Conservation (phyloP, 225 moss, liverwort and hornwort species). For the Neckera pumila region DNA sequence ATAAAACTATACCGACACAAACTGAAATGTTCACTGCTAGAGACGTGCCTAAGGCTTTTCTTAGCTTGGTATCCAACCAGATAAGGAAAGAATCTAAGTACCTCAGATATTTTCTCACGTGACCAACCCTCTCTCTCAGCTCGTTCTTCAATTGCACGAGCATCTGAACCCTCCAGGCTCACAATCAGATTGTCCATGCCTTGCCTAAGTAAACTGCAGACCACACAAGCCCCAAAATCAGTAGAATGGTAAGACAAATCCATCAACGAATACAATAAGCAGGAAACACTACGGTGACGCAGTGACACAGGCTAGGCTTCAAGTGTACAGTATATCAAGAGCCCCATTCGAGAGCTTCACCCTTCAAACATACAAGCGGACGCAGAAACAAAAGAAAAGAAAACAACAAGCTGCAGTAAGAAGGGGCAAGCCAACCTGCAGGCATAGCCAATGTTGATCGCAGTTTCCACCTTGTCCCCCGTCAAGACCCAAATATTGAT, state of each 20-base stretch:
- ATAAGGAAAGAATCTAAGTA: background rate
- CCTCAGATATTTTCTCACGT: constrained; percentile 41
- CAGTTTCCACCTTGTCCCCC: constrained; percentile 96
- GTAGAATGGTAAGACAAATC: background rate
- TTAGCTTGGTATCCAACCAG: background rate
- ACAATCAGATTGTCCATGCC: constrained; percentile 87
- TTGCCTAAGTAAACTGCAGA: constrained; percentile 52
- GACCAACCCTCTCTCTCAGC: constrained; percentile 47
- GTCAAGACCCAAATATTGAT: constrained; percentile 94
- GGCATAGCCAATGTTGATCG: constrained; percentile 91
- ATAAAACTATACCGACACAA: background rate
- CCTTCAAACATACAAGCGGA: background rate
- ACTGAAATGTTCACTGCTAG: background rate
- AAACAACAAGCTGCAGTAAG: background rate
- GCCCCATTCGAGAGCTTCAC: background rate
- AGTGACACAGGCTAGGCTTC: background rate
- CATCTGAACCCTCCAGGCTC: constrained; percentile 61
- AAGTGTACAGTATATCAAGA: background rate
- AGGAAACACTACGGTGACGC: background rate
- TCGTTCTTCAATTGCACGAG: constrained; percentile 59
- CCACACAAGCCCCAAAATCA: background rate
- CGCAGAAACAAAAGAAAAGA: background rate
- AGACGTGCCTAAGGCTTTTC: background rate
- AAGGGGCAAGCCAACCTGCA: constrained; percentile 49
- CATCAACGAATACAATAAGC: background rate